phyloP scores from a whole-genome alignment of 345 rosid species.

The Syzygium aqueum region DNA sequence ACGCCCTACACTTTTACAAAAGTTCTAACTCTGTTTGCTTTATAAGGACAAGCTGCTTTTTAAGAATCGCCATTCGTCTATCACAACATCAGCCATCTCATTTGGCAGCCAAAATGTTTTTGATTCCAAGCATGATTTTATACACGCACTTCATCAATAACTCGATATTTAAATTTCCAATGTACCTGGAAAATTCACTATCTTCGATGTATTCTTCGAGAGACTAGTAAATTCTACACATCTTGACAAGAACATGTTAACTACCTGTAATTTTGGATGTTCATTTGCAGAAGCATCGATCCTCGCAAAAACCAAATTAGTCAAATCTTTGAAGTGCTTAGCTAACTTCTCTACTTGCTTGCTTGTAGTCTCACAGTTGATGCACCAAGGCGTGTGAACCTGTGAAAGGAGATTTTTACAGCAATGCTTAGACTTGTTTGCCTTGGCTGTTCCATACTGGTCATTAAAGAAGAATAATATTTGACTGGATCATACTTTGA shows the following conservation, averaged over 20 bases:
- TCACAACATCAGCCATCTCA: neutral
- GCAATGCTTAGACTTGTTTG: neutral
- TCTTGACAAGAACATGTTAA: neutral
- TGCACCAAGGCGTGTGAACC: slow-evolving; percentile 90
- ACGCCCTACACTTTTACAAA: neutral
- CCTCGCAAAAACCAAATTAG: slow-evolving; percentile 53
- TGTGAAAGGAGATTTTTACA: slow-evolving; percentile 10
- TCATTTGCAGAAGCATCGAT: slow-evolving; percentile 87
- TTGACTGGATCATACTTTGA: neutral
- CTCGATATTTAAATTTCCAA: neutral
- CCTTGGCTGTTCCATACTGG: neutral
- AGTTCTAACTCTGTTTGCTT: neutral
- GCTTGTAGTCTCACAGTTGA: slow-evolving; percentile 55
- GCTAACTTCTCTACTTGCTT: slow-evolving; percentile 78
- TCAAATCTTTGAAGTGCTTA: slow-evolving; percentile 75
- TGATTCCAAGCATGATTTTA: neutral
- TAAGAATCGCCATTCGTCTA: neutral
- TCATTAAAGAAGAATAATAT: neutral
- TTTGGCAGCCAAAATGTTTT: neutral
- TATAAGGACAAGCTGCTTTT: neutral
- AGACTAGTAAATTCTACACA: neutral
- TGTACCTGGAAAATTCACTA: neutral
- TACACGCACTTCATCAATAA: neutral
- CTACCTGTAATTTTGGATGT: slow-evolving; percentile 69
- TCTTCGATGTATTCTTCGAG: neutral